Conservation (phyloP, 2,329 filamentous ascomycete genomes). For the Pseudogymnoascus sp. region DNA sequence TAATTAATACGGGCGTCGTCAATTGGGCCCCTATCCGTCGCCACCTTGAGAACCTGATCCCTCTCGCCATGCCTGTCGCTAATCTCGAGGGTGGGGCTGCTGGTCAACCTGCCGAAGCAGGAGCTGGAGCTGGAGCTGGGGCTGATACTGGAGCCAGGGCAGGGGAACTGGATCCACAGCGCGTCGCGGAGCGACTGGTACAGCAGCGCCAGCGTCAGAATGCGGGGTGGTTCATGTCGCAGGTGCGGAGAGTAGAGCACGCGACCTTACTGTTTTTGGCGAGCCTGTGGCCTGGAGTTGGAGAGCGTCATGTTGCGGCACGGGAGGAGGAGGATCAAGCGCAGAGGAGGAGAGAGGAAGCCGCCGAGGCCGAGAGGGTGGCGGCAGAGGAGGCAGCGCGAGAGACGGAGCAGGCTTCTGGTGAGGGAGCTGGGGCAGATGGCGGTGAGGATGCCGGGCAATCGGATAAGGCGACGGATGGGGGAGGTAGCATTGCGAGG, state of each 20-base stretch:
- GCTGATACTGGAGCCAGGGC: neutral
- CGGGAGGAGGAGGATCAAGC: slow-evolving; percentile 20
- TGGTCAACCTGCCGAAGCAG: slow-evolving; percentile 26
- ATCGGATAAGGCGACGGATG: neutral
- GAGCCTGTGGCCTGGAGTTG: slow-evolving; percentile 57
- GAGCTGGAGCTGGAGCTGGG: slow-evolving; percentile 10
- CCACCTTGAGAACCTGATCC: slow-evolving; percentile 52
- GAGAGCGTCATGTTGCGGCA: slow-evolving; percentile 51
- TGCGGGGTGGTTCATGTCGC: slow-evolving; percentile 41
- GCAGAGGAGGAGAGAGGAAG: slow-evolving; percentile 23
- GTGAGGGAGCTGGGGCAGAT: neutral
- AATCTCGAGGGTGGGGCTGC: slow-evolving; percentile 18
- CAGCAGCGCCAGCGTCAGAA: slow-evolving; percentile 37
- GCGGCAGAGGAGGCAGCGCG: slow-evolving; percentile 20
- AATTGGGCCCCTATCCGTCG: slow-evolving; percentile 51
- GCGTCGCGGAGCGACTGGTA: slow-evolving; percentile 47
- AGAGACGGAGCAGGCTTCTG: slow-evolving; percentile 16
- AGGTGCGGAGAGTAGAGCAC: slow-evolving; percentile 48
- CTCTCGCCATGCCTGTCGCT: slow-evolving; percentile 36
- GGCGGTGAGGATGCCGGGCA: neutral
- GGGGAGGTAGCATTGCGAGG: neutral
- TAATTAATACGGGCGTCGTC: slow-evolving; percentile 51
- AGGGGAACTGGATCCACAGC: slow-evolving; percentile 37
- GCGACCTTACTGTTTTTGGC: slow-evolving; percentile 55
- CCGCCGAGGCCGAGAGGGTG: slow-evolving; percentile 16